Evolutionary conservation across 371 early-diverging fungal species (phyloP), one percentile per base, ranked within the genome.

Genomic region (Basidiobolus heterosporus): DNA sequence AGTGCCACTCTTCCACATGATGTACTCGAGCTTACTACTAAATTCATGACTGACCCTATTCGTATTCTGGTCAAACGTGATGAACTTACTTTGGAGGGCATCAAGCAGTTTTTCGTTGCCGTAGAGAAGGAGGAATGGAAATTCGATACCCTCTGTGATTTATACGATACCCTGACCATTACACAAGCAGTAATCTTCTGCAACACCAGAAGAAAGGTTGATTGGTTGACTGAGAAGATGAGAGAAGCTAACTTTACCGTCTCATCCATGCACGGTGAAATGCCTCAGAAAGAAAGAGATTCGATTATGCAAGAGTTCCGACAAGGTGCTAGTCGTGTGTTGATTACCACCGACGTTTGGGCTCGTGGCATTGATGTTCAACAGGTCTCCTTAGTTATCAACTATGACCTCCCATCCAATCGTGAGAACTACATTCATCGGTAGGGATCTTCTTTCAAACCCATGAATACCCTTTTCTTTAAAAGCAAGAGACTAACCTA

Each of bases 1-100:
- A 85, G 85, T 18, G 99, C 99, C 49, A 99, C 99, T 8, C 73
- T 99, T 59, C 97, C 96, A 37, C 72, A 77, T 56, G 97, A 97
- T 52, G 99, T 97, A 15, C 72, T 98, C n/a, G 91, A 92, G 52
- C 80, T 98, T 64, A 94, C 97, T 22, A 78, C 71, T 51, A 89
- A 94, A 56, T 98, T 99, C 59, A 97, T 99, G 87, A 79, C 80
- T 37, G 88, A 97, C 55, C 99, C 99, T 21, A 82, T 98, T 53
- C 82, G 95, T 47, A 96, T 99, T 52, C 80, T 98, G 50, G 95
- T 99, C 50, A 99, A 98, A 82, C 92, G 96, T 69, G 98, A 98
- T 70, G 98, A 98, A 66, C 76, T 98, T 68, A 99, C 99, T n/a
- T 70, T 99, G 37, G 98, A 98, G 71, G 99, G 98, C 53, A 98